A percentile compares a stretch with the other conserved stretches of the same genome.
Conservation (phyloP, 2,329 filamentous ascomycete genomes). For the Helicocarpus griseus region DNA sequence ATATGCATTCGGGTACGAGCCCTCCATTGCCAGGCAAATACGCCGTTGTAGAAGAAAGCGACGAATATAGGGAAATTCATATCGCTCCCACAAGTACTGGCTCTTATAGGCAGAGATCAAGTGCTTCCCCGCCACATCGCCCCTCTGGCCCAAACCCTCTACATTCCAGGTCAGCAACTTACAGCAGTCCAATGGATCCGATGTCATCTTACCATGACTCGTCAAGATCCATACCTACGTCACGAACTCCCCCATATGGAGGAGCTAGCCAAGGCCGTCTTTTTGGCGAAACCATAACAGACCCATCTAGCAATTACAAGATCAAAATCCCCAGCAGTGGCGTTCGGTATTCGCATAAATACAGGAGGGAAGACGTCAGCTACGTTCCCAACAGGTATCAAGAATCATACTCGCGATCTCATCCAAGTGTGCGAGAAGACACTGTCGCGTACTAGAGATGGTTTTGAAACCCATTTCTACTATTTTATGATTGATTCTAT, state of each 20-base stretch:
- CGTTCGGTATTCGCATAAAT: conserved; percentile 6
- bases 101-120: conserved; percentile 17
- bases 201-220: conserved; percentile 2
- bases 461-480: background rate
- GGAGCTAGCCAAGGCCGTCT: conserved; percentile 1
- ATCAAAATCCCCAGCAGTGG: background rate
- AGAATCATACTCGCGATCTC: conserved; percentile 14
- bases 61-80: conserved; percentile 16
- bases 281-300: conserved; percentile 4
- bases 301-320: background rate
- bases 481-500: background rate
- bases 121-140: conserved; percentile 21
- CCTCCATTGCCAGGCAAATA: conserved; percentile 28
- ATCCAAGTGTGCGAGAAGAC: conserved; percentile 1
- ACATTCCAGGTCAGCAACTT: conserved; percentile 21
- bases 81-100: conserved; percentile 21
- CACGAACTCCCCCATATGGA: background rate
- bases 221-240: background rate
- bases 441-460: background rate
- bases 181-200: conserved; percentile 18
- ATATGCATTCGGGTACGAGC: conserved; percentile 24
- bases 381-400: conserved; percentile 7
- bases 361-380: conserved; percentile 7
- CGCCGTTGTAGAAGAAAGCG: conserved; percentile 21
- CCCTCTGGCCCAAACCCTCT: conserved; percentile 3